Percentiles rank a stretch among this genome's conserved stretches.
phyloP scores from a whole-genome alignment of 1,139 yeast species.

The Wickerhamomyces sp. region DNA sequence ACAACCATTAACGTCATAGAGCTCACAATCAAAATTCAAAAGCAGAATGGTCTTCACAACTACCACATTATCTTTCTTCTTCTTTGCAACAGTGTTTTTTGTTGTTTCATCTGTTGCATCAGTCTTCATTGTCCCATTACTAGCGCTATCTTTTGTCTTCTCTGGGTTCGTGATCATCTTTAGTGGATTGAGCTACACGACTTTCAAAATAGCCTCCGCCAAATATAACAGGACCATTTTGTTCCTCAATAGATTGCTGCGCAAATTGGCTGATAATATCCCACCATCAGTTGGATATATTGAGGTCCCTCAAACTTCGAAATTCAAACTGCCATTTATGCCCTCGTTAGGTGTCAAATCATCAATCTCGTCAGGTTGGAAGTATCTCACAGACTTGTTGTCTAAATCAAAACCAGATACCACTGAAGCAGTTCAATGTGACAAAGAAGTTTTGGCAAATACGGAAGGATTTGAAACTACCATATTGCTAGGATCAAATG shows the following conservation, averaged over 20 bases:
- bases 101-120: constrained; percentile 11
- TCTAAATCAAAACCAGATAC: background rate
- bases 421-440: background rate
- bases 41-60: constrained; percentile 10
- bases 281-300: constrained; percentile 24
- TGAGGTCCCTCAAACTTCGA: constrained; percentile 5
- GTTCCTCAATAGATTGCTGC: constrained; percentile 21
- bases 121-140: constrained; percentile 18
- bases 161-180: constrained; percentile 23
- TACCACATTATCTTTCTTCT: constrained; percentile 15
- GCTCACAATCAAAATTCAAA: background rate
- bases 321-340: background rate
- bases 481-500: background rate
- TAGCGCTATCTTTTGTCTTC: constrained; percentile 19
- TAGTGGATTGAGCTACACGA: constrained; percentile 20
- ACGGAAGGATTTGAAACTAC: background rate
- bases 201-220: constrained; percentile 21
- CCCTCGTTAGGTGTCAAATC: constrained; percentile 1
- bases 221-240: constrained; percentile 21
- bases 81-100: constrained; percentile 13
- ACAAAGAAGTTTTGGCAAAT: too few relatives aligned
- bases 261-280: constrained; percentile 23
- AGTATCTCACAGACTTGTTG: background rate
- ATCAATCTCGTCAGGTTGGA: background rate
- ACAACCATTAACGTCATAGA: background rate